A percentile compares a stretch with the other conserved stretches of the same genome.
phyloP scores from a whole-genome alignment of 2,329 filamentous ascomycete genomes.

The Colletotrichum shisoi region DNA sequence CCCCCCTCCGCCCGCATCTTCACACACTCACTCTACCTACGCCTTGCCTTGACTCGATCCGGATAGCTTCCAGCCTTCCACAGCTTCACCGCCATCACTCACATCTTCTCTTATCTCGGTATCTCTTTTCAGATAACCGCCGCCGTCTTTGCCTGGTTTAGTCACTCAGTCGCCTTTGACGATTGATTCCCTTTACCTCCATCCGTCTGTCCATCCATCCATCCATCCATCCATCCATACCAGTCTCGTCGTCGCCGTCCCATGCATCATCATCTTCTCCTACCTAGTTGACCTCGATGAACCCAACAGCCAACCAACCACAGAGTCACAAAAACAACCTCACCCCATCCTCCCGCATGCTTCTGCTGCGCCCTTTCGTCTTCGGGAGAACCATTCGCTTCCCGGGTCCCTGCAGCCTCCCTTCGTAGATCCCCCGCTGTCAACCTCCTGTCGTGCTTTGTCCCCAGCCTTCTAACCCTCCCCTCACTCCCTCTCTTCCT shows the following conservation, averaged over 20 bases:
- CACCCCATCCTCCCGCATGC: not conserved
- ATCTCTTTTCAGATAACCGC: not conserved
- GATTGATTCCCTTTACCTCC: too few relatives aligned
- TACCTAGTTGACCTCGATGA: not conserved
- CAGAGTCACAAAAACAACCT: not conserved
- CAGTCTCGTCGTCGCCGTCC: too few relatives aligned
- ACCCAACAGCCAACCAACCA: not conserved
- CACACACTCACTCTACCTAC: not conserved
- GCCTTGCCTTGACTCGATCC: slow-evolving; percentile 8
- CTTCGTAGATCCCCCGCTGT: slow-evolving; percentile 33
- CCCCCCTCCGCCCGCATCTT: not conserved
- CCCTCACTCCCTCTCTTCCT: too few relatives aligned
- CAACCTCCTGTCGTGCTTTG: slow-evolving; percentile 22
- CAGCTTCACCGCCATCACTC: not conserved
- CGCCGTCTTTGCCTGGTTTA: not conserved
- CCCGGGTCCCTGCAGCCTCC: slow-evolving; percentile 39
- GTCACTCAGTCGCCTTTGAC: not conserved
- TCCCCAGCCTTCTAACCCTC: not conserved
- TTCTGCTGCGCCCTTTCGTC: slow-evolving; percentile 13
- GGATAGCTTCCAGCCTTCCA: slow-evolving; percentile 10
- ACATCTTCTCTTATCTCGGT: too few relatives aligned
- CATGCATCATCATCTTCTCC: too few relatives aligned
- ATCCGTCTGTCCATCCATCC: too few relatives aligned
- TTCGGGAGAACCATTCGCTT: slow-evolving; percentile 17
- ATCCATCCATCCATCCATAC: too few relatives aligned